Conservation (phyloP, 805 yeast genomes). For the Candida adriatica region DNA sequence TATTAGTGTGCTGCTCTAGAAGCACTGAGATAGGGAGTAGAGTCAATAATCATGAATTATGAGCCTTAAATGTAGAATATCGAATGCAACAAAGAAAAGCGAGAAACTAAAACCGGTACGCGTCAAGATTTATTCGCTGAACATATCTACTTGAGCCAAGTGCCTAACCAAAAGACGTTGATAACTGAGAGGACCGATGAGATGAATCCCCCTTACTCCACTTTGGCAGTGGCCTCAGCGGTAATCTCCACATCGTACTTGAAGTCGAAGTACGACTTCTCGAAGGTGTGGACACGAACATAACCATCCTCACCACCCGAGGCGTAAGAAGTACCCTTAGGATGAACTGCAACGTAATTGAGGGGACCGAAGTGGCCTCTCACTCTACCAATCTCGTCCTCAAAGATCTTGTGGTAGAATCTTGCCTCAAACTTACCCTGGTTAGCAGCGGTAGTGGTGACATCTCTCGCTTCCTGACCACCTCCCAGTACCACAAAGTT, state of each 20-base stretch:
- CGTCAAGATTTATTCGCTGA: too few relatives aligned
- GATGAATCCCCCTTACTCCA: background rate
- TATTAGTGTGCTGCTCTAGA: too few relatives aligned
- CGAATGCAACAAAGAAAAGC: too few relatives aligned
- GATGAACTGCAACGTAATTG: constrained; percentile 89
- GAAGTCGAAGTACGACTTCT: constrained; percentile 88
- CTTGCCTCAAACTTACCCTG: constrained; percentile 98
- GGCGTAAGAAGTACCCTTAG: constrained; percentile 88
- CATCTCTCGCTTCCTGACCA: constrained; percentile 98
- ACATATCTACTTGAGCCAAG: too few relatives aligned
- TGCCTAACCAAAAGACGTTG: too few relatives aligned
- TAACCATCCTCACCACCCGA: constrained; percentile 99
- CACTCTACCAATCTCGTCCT: constrained; percentile 94
- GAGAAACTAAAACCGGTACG: too few relatives aligned
- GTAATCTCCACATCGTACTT: constrained; percentile 87
- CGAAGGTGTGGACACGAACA: constrained; percentile 89
- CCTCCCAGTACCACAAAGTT: constrained; percentile 94
- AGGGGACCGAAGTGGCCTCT: constrained; percentile 99
- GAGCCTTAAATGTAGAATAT: too few relatives aligned
- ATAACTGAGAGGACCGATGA: too few relatives aligned
- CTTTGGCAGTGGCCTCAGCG: constrained; percentile 37
- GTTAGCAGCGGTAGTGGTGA: constrained; percentile 88
- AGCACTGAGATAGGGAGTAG: too few relatives aligned
- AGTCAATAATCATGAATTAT: too few relatives aligned
- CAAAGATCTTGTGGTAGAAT: constrained; percentile 89